Evolutionary conservation across 768 basidiomycete species (phyloP).

Genomic region (Russula griseocarnosa): DNA sequence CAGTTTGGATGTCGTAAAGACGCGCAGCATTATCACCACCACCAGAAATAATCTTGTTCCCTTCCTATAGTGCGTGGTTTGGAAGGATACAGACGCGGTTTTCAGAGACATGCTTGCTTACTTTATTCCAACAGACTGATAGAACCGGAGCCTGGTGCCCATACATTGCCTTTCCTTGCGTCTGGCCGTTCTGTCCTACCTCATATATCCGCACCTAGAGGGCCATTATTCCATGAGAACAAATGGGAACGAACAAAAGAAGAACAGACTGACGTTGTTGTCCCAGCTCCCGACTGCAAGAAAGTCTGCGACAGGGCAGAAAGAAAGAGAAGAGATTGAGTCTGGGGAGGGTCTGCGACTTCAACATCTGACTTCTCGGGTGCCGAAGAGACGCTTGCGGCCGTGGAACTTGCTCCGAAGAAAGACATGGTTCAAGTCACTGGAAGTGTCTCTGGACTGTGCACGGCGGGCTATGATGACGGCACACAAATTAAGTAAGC

Average conservation of each 20-base stretch:
- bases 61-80: slow-evolving; percentile 54
- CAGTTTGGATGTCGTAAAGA: slow-evolving; percentile 86
- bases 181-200: slow-evolving; percentile 72
- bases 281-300: slow-evolving; percentile 94
- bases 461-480: not conserved
- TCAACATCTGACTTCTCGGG: slow-evolving; percentile 80
- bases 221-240: not conserved
- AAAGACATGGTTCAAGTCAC: slow-evolving; percentile 39
- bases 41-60: slow-evolving; percentile 85
- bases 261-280: slow-evolving; percentile 60
- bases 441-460: not conserved
- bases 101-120: slow-evolving; percentile 36
- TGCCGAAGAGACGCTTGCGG: slow-evolving; percentile 37
- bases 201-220: slow-evolving; percentile 87
- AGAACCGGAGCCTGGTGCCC: slow-evolving; percentile 87
- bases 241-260: not conserved
- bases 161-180: slow-evolving; percentile 88
- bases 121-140: slow-evolving; percentile 88
- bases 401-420: slow-evolving; percentile 37
- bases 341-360: slow-evolving; percentile 78
- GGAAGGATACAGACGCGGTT: slow-evolving; percentile 5
- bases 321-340: slow-evolving; percentile 80
- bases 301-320: slow-evolving; percentile 82
- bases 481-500: slow-evolving; percentile 30
- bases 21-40: slow-evolving; percentile 95